Percentiles rank a stretch among this genome's conserved stretches.
phyloP scores from a whole-genome alignment of 2,329 filamentous ascomycete species.

The Huntiella moniliformis region DNA sequence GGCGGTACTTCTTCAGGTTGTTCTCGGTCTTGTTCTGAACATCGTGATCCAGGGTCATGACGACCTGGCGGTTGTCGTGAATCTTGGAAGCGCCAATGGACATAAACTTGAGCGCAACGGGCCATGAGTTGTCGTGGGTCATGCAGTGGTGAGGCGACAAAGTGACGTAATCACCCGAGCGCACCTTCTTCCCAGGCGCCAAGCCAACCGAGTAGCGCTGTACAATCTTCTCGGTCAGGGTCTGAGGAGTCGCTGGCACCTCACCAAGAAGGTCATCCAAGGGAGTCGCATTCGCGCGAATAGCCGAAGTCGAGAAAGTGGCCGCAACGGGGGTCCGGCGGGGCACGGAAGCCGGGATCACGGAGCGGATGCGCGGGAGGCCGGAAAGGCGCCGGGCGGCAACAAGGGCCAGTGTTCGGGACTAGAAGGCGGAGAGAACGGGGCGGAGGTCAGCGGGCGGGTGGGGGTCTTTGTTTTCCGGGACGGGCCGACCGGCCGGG shows the following conservation, averaged over 20 bases:
- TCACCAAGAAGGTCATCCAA: constrained; percentile 4
- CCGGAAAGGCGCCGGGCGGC: constrained; percentile 7
- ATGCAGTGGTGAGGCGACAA: constrained; percentile 40
- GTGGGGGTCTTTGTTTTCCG: background rate
- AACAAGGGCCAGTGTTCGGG: constrained; percentile 6
- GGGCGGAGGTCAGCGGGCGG: background rate
- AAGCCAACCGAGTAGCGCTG: constrained; percentile 66
- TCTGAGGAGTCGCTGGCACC: constrained; percentile 38
- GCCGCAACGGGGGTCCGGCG: background rate
- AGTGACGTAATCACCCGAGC: constrained; percentile 67
- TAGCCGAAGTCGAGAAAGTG: constrained; percentile 11
- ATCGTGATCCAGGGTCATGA: constrained; percentile 65
- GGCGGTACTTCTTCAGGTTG: constrained; percentile 65
- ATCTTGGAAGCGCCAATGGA: constrained; percentile 57
- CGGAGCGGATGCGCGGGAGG: background rate
- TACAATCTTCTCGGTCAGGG: constrained; percentile 81
- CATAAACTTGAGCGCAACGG: constrained; percentile 58
- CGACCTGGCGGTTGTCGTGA: constrained; percentile 28
- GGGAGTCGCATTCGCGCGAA: constrained; percentile 9
- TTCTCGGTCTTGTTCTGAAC: constrained; percentile 64
- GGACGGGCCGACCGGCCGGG: background rate
- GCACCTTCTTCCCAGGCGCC: constrained; percentile 53
- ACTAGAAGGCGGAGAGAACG: constrained; percentile 3
- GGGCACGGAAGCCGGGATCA: background rate
- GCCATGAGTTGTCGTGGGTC: constrained; percentile 74